Conservation (phyloP, 768 basidiomycete genomes). For the Lactarius tabidus region DNA sequence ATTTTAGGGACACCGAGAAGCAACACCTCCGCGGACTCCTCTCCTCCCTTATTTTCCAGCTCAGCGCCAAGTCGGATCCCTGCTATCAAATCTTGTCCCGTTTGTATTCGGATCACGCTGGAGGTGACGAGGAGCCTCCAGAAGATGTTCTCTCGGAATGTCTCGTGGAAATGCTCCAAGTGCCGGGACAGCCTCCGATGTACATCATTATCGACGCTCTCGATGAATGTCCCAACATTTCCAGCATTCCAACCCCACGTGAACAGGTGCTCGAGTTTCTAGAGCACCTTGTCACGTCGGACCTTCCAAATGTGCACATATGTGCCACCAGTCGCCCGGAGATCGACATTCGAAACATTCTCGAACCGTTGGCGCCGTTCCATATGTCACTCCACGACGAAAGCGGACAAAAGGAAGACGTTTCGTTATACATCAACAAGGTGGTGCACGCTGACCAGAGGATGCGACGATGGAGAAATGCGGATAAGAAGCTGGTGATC, state of each 20-base stretch:
- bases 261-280: conserved; percentile 1
- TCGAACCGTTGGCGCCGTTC: neutral
- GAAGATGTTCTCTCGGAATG: neutral
- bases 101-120: neutral
- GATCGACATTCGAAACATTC: neutral
- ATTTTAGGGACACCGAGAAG: too few species aligned
- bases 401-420: neutral
- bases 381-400: conserved; percentile 1
- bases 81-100: too few species aligned
- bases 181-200: neutral
- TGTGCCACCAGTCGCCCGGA: conserved; percentile 7
- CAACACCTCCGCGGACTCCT: too few species aligned
- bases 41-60: too few species aligned
- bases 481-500: neutral
- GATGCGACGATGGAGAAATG: neutral
- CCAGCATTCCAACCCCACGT: neutral
- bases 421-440: neutral
- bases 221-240: conserved; percentile 1
- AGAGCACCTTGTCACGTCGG: neutral
- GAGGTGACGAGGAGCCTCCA: neutral
- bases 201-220: conserved; percentile 7
- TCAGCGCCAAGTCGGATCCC: too few species aligned
- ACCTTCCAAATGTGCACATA: neutral
- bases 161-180: neutral
- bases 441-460: neutral